Percentiles rank a stretch among this genome's conserved stretches.
Conservation (phyloP, 495 filamentous ascomycete species). For the Xylaria telfairii region DNA sequence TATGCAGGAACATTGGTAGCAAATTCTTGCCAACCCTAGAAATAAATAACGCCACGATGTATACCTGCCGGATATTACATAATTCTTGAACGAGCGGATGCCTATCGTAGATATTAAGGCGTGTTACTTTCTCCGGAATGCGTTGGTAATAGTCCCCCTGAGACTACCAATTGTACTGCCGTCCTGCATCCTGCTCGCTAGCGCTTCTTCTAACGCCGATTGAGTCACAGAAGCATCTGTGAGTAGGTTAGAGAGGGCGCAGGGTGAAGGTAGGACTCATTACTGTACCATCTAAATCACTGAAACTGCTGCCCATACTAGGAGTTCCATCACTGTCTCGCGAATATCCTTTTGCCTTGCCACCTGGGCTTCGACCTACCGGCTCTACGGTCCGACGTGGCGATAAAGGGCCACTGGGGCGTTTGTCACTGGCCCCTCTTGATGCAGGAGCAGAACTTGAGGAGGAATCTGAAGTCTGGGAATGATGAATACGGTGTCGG, state of each 20-base stretch:
- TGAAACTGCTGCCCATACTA: constrained; percentile 98
- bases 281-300: constrained; percentile 85
- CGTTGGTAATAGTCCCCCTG: constrained; percentile 80
- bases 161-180: constrained; percentile 73
- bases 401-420: constrained; percentile 41
- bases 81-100: not conserved
- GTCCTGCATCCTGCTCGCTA: constrained; percentile 89
- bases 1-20: not conserved
- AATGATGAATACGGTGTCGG: constrained; percentile 45
- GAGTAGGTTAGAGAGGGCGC: constrained; percentile 20
- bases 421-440: constrained; percentile 23
- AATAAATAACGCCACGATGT: not conserved
- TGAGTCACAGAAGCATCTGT: constrained; percentile 92
- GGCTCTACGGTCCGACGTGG: constrained; percentile 65
- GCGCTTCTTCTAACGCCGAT: constrained; percentile 90
- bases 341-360: constrained; percentile 56
- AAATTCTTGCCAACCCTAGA: not conserved
- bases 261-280: constrained; percentile 19
- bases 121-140: constrained; percentile 41
- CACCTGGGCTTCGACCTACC: constrained; percentile 61
- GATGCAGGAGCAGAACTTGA: constrained; percentile 56
- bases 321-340: constrained; percentile 86
- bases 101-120: not conserved
- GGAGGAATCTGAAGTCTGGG: constrained; percentile 65
- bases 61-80: not conserved